phyloP scores from a whole-genome alignment of 2,329 filamentous ascomycete genomes.

The Fusarium palustre region DNA sequence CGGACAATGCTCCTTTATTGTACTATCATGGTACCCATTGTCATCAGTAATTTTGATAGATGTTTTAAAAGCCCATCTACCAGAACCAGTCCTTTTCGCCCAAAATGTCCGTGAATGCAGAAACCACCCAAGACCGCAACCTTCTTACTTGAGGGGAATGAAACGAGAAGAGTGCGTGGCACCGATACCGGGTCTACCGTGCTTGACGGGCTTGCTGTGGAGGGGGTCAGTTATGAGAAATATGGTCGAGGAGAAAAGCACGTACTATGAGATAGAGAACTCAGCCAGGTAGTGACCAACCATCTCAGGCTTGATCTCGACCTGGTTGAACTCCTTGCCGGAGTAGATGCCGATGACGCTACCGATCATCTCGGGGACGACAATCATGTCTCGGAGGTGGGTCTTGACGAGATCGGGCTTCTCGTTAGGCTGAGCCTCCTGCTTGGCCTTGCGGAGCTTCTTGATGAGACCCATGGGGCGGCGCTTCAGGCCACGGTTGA shows the following conservation, averaged over 20 bases:
- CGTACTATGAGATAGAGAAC: conserved; percentile 99
- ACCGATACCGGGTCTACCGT: conserved; percentile 99
- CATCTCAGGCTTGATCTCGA: conserved; percentile 99
- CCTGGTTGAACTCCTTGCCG: conserved; percentile 99
- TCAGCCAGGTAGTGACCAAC: conserved; percentile 99
- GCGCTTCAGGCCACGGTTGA: conserved; percentile 99
- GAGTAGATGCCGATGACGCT: conserved; percentile 99
- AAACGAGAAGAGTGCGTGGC: conserved; percentile 99
- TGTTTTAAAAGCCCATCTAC: conserved; percentile 57
- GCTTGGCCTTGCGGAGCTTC: conserved; percentile 99
- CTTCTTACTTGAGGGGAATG: conserved; percentile 99
- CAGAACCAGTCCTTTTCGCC: conserved; percentile 70
- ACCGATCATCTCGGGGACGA: conserved; percentile 99
- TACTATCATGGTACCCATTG: conserved; percentile 60
- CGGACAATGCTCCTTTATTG: conserved; percentile 57
- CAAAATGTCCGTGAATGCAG: conserved; percentile 68
- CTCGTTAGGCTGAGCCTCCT: conserved; percentile 99
- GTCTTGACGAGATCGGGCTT: conserved; percentile 99
- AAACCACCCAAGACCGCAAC: conserved; percentile 63
- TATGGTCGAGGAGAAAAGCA: conserved; percentile 48
- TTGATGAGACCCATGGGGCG: conserved; percentile 99
- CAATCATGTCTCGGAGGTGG: conserved; percentile 99
- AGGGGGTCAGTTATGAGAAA: conserved; percentile 60
- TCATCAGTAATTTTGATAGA: conserved; percentile 60
- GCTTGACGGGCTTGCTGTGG: conserved; percentile 97